Evolutionary conservation across 164 flowering plant species (phyloP).

Genomic region (Nymphaea colorata): DNA sequence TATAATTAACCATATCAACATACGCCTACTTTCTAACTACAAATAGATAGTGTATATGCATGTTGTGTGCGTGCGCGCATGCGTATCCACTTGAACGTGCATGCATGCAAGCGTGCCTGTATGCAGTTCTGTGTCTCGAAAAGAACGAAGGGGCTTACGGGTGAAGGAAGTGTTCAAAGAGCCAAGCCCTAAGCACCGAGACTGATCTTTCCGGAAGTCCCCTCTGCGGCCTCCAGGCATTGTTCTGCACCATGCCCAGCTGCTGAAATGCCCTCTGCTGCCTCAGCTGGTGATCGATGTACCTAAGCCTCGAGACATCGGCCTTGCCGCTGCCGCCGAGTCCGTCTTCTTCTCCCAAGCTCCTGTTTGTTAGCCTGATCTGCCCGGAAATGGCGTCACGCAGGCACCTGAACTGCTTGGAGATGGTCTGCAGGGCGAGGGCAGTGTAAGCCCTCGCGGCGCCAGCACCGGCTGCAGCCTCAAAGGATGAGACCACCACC

Average conservation of each 20-base stretch:
- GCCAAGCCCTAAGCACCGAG: conserved; percentile 98
- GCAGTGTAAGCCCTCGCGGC: conserved; percentile 89
- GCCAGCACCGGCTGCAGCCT: conserved; percentile 77
- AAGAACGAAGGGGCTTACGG: conserved; percentile 43
- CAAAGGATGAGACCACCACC: conserved; percentile 64
- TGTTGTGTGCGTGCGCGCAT: too few relatives aligned
- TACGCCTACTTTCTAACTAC: too few relatives aligned
- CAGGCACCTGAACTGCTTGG: conserved; percentile 83
- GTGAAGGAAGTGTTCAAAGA: conserved; percentile 95
- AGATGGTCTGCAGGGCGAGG: conserved; percentile 79
- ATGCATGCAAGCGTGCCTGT: too few relatives aligned
- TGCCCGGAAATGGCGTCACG: conserved; percentile 75
- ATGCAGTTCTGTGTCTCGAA: too few relatives aligned
- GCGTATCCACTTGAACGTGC: too few relatives aligned
- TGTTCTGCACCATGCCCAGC: conserved; percentile 90
- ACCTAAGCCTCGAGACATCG: conserved; percentile 64
- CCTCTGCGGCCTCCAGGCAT: conserved; percentile 98
- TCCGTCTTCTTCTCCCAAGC: conserved; percentile 69
- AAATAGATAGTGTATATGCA: too few relatives aligned
- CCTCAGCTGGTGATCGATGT: conserved; percentile 71
- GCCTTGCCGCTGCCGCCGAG: conserved; percentile 24
- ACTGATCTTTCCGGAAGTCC: conserved; percentile 95
- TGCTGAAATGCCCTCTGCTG: conserved; percentile 92
- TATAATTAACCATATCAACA: too few relatives aligned
- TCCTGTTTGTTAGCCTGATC: conserved; percentile 45